Evolutionary conservation across 2,329 filamentous ascomycete species (phyloP), one percentile per base, ranked within the genome.

Genomic region (Colletotrichum kahawae): DNA sequence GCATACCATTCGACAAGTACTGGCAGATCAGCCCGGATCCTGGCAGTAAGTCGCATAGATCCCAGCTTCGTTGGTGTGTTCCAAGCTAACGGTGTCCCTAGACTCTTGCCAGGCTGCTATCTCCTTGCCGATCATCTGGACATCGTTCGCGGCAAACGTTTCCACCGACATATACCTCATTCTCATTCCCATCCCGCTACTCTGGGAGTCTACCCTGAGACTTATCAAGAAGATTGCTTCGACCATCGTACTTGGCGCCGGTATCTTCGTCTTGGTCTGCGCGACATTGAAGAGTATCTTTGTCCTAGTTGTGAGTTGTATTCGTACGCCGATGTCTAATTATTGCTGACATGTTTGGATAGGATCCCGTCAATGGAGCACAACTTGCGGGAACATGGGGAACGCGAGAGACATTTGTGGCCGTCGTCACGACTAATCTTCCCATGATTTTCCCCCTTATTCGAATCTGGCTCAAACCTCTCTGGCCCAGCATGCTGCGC

Each of bases 11-110:
- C 68, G 77, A 83, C 31, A 86, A 85, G 51, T 89, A 90, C 78
- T 92, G 90, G 90, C 90, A 92, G 79, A 91, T 92, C 64, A 83
- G 87, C 67, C 91, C 91, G 0, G 81, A 92, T 34, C 90, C 90
- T 1, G 90, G 90, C 13, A 86, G 88, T 90, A 79, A 78, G 87
- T 84, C 16, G 34, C 12, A 9, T 7, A 9, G 2, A 16, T 6
- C 43, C 0, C 12, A 13, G 6, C 43, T 51, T n/a, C 3, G n/a
- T 13, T 13, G 10, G 43, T 7, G 43, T 21, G 13, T 13, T 51
- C n/a, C 13, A 21, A 1, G 43, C 43, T 51, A 51, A 51, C n/a
- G 5, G 6, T 13, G 1, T 51, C 10, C 76, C n/a, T n/a, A 87
- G 87, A 87, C 74, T 79, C 81, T 60, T 90, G 88, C 74, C 87